These are phyloP conservation scores for Chaetoceros muelleri DNA, from an alignment of 108 stramenopile species.

Conservation along the genomic window DNA sequence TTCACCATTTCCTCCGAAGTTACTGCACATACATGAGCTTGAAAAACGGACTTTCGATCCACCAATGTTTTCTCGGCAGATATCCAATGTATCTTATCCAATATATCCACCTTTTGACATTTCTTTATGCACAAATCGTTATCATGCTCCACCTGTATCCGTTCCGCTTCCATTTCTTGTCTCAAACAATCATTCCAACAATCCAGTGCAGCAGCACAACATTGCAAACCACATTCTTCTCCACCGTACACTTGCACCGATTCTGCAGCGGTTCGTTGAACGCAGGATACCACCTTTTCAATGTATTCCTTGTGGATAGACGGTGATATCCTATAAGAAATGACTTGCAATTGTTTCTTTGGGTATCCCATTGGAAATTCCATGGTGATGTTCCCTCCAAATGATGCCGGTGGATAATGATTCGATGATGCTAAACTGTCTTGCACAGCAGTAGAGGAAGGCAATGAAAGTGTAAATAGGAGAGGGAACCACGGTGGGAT, in stretches of 20 bases:
- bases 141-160: background rate
- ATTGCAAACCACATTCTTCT: conserved; percentile 20
- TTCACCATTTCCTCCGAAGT: conserved; percentile 11
- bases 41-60: conserved; percentile 25
- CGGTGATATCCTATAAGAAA: conserved; percentile 11
- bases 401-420: background rate
- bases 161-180: background rate
- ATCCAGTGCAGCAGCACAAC: conserved; percentile 21
- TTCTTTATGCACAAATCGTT: background rate
- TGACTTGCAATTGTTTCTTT: conserved; percentile 4
- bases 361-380: conserved; percentile 20
- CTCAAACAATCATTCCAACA: conserved; percentile 26
- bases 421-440: background rate
- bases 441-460: too few relatives aligned
- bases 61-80: conserved; percentile 8
- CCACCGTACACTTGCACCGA: conserved; percentile 6
- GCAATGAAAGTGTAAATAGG: background rate
- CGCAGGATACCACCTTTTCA: conserved; percentile 12
- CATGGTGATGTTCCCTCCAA: background rate
- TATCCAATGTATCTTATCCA: background rate
- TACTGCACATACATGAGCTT: conserved; percentile 24
- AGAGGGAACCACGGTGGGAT: background rate
- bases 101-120: background rate
- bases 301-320: conserved; percentile 9
- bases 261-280: conserved; percentile 12